Evolutionary conservation across 2,329 filamentous ascomycete species (phyloP).

Genomic region (Aspergillus proliferans): DNA sequence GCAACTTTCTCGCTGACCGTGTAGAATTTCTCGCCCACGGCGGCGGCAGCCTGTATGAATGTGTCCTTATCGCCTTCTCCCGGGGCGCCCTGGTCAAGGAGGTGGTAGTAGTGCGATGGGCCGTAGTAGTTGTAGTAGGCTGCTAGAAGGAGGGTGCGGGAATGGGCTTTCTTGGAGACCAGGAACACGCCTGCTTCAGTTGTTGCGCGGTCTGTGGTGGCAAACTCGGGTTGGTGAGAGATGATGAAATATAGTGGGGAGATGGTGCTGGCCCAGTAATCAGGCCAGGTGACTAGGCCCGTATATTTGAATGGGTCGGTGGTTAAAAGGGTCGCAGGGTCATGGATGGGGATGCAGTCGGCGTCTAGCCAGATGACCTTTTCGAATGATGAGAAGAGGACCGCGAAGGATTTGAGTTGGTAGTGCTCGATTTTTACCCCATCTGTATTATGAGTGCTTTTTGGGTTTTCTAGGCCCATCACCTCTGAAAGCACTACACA

Average conservation of each 20-base stretch:
- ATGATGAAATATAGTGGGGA: slow-evolving; percentile 36
- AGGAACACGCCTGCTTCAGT: slow-evolving; percentile 29
- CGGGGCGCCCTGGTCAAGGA: slow-evolving; percentile 25
- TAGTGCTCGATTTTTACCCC: slow-evolving; percentile 33
- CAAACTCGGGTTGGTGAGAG: slow-evolving; percentile 27
- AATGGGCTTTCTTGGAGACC: slow-evolving; percentile 28
- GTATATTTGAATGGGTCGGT: slow-evolving; percentile 44
- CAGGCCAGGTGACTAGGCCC: slow-evolving; percentile 54
- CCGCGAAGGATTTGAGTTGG: slow-evolving; percentile 51
- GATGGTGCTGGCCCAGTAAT: slow-evolving; percentile 40
- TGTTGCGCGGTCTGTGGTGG: slow-evolving; percentile 25
- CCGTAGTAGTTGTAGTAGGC: slow-evolving; percentile 31
- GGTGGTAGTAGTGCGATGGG: slow-evolving; percentile 20
- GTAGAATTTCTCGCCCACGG: slow-evolving; percentile 17
- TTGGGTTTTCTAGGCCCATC: slow-evolving; percentile 36
- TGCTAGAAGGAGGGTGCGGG: slow-evolving; percentile 24
- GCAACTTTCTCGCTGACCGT: slow-evolving; percentile 18
- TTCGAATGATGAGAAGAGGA: slow-evolving; percentile 53
- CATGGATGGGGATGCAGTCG: slow-evolving; percentile 45
- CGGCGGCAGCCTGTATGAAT: slow-evolving; percentile 21
- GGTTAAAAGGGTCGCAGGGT: slow-evolving; percentile 40
- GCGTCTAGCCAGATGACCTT: slow-evolving; percentile 52
- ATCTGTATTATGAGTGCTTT: slow-evolving; percentile 5
- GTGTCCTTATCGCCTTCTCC: slow-evolving; percentile 26
- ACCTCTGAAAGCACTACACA: slow-evolving; percentile 36